phyloP scores from a whole-genome alignment of 371 early-diverging fungal genomes.

The Circinella minor region DNA sequence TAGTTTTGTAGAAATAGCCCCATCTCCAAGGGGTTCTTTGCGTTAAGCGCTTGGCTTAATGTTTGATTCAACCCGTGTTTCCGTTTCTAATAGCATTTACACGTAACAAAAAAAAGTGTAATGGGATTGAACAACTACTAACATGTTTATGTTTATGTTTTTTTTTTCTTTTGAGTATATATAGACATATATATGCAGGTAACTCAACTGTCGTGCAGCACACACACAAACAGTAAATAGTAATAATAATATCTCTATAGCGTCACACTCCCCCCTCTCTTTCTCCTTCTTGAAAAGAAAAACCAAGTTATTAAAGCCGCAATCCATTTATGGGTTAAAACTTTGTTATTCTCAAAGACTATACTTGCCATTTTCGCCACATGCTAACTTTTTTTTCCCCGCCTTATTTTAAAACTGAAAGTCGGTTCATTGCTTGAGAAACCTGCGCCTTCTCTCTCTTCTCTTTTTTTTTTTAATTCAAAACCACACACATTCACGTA shows the following conservation, averaged over 20 bases:
- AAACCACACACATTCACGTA: too few species aligned
- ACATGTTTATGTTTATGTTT: not conserved
- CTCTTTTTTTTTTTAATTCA: too few species aligned
- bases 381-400: slow-evolving; percentile 6
- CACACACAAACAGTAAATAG: slow-evolving; percentile 30
- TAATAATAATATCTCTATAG: slow-evolving; percentile 12
- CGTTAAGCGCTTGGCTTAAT: not conserved
- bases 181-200: slow-evolving; percentile 37
- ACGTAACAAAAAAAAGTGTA: too few species aligned
- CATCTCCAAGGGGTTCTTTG: not conserved
- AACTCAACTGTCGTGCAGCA: slow-evolving; percentile 40
- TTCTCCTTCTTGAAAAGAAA: not conserved
- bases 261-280: not conserved
- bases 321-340: not conserved
- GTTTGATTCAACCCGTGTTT: too few species aligned
- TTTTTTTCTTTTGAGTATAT: slow-evolving; percentile 4
- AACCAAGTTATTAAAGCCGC: not conserved
- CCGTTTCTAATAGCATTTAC: too few species aligned
- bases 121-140: not conserved
- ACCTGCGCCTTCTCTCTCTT: not conserved
- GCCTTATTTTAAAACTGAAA: slow-evolving; percentile 16
- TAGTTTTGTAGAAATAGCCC: not conserved
- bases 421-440: not conserved
- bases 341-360: not conserved
- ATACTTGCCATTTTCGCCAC: slow-evolving; percentile 12